A percentile compares a stretch with the other conserved stretches of the same genome.
Evolutionary conservation across 495 filamentous ascomycete genomes (phyloP).

Genomic region (Aspergillus homomorphus): DNA sequence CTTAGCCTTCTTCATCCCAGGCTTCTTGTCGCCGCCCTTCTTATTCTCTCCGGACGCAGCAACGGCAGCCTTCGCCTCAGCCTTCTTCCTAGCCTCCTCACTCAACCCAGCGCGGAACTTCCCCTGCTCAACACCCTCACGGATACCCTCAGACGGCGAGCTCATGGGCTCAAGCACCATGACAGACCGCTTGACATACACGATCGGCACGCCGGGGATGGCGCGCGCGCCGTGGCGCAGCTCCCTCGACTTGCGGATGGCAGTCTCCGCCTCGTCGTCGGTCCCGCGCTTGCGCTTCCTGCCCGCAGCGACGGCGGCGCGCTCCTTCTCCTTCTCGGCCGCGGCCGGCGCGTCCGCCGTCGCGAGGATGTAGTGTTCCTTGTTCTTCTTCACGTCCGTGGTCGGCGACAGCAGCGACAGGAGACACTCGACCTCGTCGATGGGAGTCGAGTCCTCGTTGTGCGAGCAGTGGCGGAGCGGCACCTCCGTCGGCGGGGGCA

Average conservation of each 20-base stretch:
- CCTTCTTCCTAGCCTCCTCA: conserved; percentile 34
- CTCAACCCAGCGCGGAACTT: conserved; percentile 76
- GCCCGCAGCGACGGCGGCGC: conserved; percentile 26
- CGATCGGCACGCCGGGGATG: conserved; percentile 70
- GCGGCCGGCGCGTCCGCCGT: conserved; percentile 48
- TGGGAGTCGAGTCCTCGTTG: conserved; percentile 72
- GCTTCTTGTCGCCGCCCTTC: conserved; percentile 36
- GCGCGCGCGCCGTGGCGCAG: conserved; percentile 35
- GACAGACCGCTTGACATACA: conserved; percentile 81
- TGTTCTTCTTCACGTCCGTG: conserved; percentile 60
- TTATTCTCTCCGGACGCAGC: conserved; percentile 38
- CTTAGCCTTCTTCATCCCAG: conserved; percentile 67
- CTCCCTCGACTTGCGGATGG: conserved; percentile 32
- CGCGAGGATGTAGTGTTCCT: conserved; percentile 86
- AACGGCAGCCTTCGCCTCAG: conserved; percentile 42
- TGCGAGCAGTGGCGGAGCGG: conserved; percentile 90
- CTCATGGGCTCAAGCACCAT: conserved; percentile 93
- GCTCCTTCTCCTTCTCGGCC: conserved; percentile 22
- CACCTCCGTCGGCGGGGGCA: conserved; percentile 50
- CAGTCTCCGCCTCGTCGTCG: conserved; percentile 18
- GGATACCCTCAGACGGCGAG: conserved; percentile 53
- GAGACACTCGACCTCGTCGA: conserved; percentile 75
- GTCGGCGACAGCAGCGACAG: conserved; percentile 74
- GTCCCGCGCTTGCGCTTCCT: conserved; percentile 33
- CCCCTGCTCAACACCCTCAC: conserved; percentile 64